These are phyloP conservation scores for Xylariomycetidae sp. DNA, from an alignment of 2,329 filamentous ascomycete species.

Conservation along the genomic window DNA sequence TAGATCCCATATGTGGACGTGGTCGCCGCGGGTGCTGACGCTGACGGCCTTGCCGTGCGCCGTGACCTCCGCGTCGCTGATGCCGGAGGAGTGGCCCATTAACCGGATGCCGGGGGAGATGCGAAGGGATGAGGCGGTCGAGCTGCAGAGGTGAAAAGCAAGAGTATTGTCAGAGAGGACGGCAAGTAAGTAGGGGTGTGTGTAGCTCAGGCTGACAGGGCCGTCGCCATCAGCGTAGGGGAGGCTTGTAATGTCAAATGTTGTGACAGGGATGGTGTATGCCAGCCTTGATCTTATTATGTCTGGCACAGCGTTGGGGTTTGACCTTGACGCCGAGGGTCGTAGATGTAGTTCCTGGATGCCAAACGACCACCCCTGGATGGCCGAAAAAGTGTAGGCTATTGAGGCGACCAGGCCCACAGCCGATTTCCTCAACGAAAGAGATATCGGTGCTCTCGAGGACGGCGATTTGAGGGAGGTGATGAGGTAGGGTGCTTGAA, in stretches of 20 bases:
- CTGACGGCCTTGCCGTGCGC: conserved; percentile 82
- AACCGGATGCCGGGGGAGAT: conserved; percentile 70
- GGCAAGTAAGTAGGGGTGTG: conserved; percentile 78
- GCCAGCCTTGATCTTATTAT: conserved; percentile 35
- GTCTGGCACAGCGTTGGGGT: conserved; percentile 18
- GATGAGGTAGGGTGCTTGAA: conserved; percentile 51
- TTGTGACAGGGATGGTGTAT: conserved; percentile 29
- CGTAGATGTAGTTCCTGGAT: conserved; percentile 79
- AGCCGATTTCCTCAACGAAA: conserved; percentile 69
- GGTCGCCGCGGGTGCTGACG: conserved; percentile 73
- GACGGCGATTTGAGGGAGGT: conserved; percentile 77
- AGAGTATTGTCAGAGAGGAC: conserved; percentile 85
- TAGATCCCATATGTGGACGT: conserved; percentile 83
- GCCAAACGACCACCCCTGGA: conserved; percentile 80
- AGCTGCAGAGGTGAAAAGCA: conserved; percentile 74
- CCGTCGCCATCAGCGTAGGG: conserved; percentile 26
- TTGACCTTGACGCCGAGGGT: conserved; percentile 19
- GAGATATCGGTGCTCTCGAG: conserved; percentile 67
- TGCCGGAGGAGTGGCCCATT: conserved; percentile 88
- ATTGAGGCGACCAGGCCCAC: conserved; percentile 70
- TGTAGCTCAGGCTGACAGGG: conserved; percentile 61
- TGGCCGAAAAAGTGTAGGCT: conserved; percentile 75
- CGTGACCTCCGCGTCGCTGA: conserved; percentile 79
- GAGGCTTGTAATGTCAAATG: not conserved
- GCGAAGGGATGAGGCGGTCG: conserved; percentile 57